A percentile compares a stretch with the other conserved stretches of the same genome.
Evolutionary conservation across 495 filamentous ascomycete genomes (phyloP).

Genomic region (Penicillium malachiteum): DNA sequence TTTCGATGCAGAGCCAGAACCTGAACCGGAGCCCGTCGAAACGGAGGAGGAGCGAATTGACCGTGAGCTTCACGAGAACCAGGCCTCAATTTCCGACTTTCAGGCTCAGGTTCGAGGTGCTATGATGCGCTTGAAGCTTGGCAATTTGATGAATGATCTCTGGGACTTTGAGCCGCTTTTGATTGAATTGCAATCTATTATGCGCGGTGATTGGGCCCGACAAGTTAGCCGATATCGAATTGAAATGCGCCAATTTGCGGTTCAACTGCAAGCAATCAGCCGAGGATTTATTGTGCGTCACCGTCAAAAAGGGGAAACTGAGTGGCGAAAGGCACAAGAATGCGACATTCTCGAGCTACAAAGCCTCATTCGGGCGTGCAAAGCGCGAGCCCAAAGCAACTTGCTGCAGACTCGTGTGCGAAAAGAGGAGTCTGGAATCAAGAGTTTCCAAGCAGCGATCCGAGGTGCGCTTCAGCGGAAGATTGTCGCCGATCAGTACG

Average conservation of each 20-base stretch:
- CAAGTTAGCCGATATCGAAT: constrained; percentile 77
- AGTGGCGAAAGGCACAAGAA: constrained; percentile 69
- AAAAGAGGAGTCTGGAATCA: constrained; percentile 55
- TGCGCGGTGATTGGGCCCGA: constrained; percentile 76
- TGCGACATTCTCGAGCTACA: constrained; percentile 76
- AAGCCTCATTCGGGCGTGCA: constrained; percentile 75
- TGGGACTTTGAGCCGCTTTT: constrained; percentile 84
- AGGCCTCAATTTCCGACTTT: constrained; percentile 68
- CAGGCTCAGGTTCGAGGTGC: constrained; percentile 88
- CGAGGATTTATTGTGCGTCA: constrained; percentile 77
- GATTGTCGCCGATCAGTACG: constrained; percentile 43
- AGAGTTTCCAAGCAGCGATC: constrained; percentile 60
- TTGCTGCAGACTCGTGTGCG: constrained; percentile 61
- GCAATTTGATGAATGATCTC: constrained; percentile 79
- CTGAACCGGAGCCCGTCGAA: constrained; percentile 70
- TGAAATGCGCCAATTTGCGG: constrained; percentile 73
- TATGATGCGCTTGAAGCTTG: constrained; percentile 71
- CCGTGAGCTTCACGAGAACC: constrained; percentile 76
- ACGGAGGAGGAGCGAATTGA: constrained; percentile 88
- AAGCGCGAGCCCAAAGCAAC: constrained; percentile 66
- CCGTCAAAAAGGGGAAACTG: constrained; percentile 57
- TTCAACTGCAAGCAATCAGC: constrained; percentile 72
- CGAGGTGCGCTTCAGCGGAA: constrained; percentile 57
- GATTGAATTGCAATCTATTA: constrained; percentile 75
- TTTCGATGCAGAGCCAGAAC: constrained; percentile 80